phyloP scores from a whole-genome alignment of 169 alveolate genomes.

The Plasmodium ovale region DNA sequence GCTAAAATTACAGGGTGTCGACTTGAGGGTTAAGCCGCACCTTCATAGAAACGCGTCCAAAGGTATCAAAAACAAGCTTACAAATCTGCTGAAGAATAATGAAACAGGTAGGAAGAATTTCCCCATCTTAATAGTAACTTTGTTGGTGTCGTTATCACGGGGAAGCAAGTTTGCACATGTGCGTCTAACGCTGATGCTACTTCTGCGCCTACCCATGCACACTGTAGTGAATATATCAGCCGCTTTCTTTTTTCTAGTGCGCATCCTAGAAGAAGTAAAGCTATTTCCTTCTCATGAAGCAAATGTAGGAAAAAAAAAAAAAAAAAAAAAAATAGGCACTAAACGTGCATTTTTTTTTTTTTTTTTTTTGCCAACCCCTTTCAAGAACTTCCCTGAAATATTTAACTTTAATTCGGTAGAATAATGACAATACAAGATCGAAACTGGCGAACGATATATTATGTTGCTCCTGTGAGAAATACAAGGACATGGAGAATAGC shows the following conservation, averaged over 20 bases:
- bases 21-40: constrained; percentile 57
- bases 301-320: constrained; percentile 16
- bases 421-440: background rate
- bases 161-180: too few species aligned
- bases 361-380: background rate
- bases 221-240: too few species aligned
- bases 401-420: background rate
- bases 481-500: constrained; percentile 18
- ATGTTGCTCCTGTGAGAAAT: constrained; percentile 57
- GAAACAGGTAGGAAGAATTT: constrained; percentile 20
- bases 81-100: constrained; percentile 16
- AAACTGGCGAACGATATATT: background rate
- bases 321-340: too few species aligned
- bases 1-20: constrained; percentile 67
- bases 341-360: background rate
- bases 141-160: too few species aligned
- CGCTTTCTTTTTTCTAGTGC: background rate
- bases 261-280: background rate
- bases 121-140: background rate
- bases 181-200: background rate
- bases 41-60: constrained; percentile 64
- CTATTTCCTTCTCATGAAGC: constrained; percentile 13
- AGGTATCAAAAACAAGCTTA: constrained; percentile 46
- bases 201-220: background rate
- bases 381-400: background rate